Base-by-base conservation (phyloP, 768 basidiomycete species). In the Leccinum barrowsii region DNA sequence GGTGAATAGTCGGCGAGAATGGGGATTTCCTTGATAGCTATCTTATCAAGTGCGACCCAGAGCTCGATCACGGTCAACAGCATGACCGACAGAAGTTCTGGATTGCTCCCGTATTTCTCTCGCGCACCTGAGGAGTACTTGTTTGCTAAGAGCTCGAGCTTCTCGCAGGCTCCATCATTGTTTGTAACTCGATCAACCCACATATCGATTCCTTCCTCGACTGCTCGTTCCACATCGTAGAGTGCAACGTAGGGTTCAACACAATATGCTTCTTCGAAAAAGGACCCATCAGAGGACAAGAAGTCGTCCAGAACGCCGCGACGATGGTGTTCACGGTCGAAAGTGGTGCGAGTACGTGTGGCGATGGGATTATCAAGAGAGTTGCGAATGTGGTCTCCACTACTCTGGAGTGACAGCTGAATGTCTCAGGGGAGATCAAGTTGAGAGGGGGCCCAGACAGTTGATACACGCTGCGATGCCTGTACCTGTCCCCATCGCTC, bases 41-140 rank as follows among this genome's bases (percentile, higher is more conserved):
- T 32, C 32, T 32, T 32, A 13, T 77, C 76, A 2, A 77, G 56
- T 0, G 64, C 75, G 1, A 73, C 55, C 70, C 67, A 77, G 7
- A 76, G 69, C 30, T 80, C 76, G 0, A 69, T 30, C 6, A 37
- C n/a, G 0, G 68, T 69, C 48, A 83, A 63, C 24, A 81, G 54
- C 71, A 79, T 76, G 5, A 75, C 57, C 0, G 80, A 80, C 2
- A 61, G 32, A 37, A 70, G 59, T 55, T 80, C 78, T 15, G 75
- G 71, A 28, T 70, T 75, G 4, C 2, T 15, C 7, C 28, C n/a
- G n/a, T 50, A 50, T 26, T 10, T 50, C 30, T 19, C 1, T 10
- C 11, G 28, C 1, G 78, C 72, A 1, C 68, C 50, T 1, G 61
- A 57, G 6, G 63, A 59, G 37, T 79, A 75, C 7, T 61, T 42